Conservation (phyloP, 1,284 basidiomycete genomes). For the Ceratobasidium sp. region DNA sequence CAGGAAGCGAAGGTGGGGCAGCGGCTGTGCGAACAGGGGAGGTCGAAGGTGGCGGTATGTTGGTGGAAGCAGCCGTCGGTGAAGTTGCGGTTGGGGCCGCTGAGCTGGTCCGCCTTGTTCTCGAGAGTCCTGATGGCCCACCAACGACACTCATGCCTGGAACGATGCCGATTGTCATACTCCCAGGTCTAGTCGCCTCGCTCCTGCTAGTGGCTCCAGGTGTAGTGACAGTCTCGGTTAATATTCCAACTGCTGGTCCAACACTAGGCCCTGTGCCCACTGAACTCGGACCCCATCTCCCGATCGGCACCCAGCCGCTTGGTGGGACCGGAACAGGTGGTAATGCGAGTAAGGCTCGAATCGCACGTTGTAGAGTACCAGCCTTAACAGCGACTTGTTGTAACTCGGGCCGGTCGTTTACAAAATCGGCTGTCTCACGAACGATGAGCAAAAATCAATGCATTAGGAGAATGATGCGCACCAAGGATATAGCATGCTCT, state of each 20-base stretch:
- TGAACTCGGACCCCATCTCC: conserved; percentile 20
- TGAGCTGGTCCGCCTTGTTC: conserved; percentile 1
- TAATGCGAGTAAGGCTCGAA: not conserved
- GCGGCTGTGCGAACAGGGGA: not conserved
- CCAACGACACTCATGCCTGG: not conserved
- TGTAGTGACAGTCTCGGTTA: no score
- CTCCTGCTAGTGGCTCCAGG: not conserved
- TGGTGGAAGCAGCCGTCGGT: not conserved
- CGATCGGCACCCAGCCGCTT: conserved; percentile 3
- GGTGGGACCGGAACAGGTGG: conserved; percentile 28
- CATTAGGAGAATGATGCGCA: not conserved
- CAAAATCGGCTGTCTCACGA: conserved; percentile 16
- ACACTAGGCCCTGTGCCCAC: not conserved
- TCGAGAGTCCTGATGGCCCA: not conserved
- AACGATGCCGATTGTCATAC: not conserved
- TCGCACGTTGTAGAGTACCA: conserved; percentile 18
- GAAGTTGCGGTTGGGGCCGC: not conserved
- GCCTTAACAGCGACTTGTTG: conserved; percentile 4
- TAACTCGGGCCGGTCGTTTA: conserved; percentile 26
- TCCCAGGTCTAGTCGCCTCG: not conserved
- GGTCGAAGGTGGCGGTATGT: not conserved
- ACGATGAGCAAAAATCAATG: no score
- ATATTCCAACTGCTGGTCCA: not conserved
- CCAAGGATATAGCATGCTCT: conserved; percentile 27
- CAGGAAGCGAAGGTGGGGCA: not conserved